Conservation (phyloP, 73 alveolate genomes). For the Effrenium voratum region DNA sequence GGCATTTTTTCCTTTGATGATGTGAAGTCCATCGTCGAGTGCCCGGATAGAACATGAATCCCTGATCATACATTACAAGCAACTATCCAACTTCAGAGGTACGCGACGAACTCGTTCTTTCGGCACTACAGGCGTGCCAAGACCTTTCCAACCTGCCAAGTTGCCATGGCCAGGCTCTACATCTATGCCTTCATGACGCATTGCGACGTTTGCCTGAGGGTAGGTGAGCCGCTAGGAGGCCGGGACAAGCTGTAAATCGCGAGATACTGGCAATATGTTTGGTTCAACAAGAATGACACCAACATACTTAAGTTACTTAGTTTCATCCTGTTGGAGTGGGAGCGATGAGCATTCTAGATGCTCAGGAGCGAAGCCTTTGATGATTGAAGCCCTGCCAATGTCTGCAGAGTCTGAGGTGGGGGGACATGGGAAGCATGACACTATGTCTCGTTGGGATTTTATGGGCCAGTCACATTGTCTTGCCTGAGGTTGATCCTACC, state of each 20-base stretch:
- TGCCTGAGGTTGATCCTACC: conserved; percentile 32
- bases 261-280: too few relatives aligned
- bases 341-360: neutral
- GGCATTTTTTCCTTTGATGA: conserved; percentile 91
- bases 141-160: too few relatives aligned
- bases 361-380: conserved; percentile 39
- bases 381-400: conserved; percentile 3
- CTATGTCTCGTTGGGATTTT: neutral
- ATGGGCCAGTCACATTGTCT: neutral
- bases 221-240: conserved; percentile 88
- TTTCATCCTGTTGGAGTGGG: neutral
- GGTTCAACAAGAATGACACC: neutral
- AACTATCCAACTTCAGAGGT: neutral
- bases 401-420: conserved; percentile 1
- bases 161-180: conserved; percentile 28
- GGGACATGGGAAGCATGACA: neutral
- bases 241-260: too few relatives aligned
- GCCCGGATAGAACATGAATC: neutral
- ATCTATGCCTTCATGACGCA: conserved; percentile 89
- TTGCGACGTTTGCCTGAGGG: conserved; percentile 73
- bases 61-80: neutral
- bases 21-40: conserved; percentile 83
- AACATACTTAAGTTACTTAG: too few relatives aligned
- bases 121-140: conserved; percentile 68
- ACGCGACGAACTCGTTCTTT: conserved; percentile 79